A percentile compares a stretch with the other conserved stretches of the same genome.
These are phyloP conservation scores for Clathrospora elynae DNA, from an alignment of 2,329 filamentous ascomycete genomes.

Conservation along the genomic window DNA sequence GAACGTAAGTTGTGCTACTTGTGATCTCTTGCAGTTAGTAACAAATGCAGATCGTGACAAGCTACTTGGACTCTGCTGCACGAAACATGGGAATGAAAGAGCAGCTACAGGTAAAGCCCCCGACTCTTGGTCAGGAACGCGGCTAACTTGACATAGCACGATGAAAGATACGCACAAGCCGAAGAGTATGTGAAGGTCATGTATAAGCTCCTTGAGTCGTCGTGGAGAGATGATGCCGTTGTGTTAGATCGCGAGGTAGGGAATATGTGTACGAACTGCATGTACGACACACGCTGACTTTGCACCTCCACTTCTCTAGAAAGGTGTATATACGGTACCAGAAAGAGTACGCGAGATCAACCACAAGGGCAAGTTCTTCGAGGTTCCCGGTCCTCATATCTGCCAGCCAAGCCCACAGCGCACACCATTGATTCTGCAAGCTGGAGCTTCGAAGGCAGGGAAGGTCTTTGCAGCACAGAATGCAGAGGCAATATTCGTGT, in stretches of 20 bases:
- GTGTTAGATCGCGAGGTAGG: constrained; percentile 63
- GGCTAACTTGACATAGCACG: constrained; percentile 55
- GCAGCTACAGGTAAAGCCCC: constrained; percentile 60
- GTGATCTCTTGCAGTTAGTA: background rate
- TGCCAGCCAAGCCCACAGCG: constrained; percentile 69
- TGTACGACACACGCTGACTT: no score
- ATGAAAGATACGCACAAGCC: constrained; percentile 69
- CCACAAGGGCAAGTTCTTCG: constrained; percentile 68
- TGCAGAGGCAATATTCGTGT: constrained; percentile 73
- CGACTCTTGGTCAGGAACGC: constrained; percentile 65
- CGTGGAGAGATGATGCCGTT: constrained; percentile 70
- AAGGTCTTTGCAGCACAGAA: constrained; percentile 71
- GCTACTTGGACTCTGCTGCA: constrained; percentile 70
- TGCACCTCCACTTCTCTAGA: no score
- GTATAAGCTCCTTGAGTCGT: constrained; percentile 71
- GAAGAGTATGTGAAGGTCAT: constrained; percentile 73
- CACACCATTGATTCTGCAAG: constrained; percentile 71
- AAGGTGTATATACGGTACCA: constrained; percentile 64
- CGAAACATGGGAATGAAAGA: constrained; percentile 64
- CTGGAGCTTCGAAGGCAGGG: constrained; percentile 69
- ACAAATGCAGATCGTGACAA: constrained; percentile 63
- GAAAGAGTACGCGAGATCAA: constrained; percentile 67
- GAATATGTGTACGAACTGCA: no score
- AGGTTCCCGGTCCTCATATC: constrained; percentile 69
- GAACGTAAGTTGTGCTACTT: constrained; percentile 25